phyloP scores from a whole-genome alignment of 2,329 filamentous ascomycete genomes.

The Ophiocordyceps camponoti-saundersi region DNA sequence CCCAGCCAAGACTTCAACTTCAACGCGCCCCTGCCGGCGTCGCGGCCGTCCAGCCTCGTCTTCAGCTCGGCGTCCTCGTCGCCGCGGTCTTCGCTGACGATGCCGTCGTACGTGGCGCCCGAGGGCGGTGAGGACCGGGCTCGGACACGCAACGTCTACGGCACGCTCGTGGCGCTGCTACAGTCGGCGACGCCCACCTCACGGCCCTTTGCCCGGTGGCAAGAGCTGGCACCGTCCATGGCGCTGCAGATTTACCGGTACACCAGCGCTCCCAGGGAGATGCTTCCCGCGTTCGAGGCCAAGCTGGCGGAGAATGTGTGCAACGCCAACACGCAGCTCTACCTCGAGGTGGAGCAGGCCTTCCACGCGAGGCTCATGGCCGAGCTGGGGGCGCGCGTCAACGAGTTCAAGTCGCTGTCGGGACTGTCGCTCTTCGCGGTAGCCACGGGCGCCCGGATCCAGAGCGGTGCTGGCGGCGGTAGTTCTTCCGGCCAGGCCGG shows the following conservation, averaged over 20 bases:
- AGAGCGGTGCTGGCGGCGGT: constrained; percentile 13
- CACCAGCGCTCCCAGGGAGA: constrained; percentile 30
- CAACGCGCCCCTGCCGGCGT: constrained; percentile 23
- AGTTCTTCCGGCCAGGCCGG: constrained; percentile 5
- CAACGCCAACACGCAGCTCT: constrained; percentile 24
- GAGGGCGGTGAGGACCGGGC: constrained; percentile 22
- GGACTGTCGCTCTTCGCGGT: constrained; percentile 36
- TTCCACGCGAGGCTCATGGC: constrained; percentile 31
- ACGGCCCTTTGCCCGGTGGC: constrained; percentile 30
- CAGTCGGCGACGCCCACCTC: constrained; percentile 29
- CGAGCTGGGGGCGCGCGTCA: constrained; percentile 31
- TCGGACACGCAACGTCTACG: constrained; percentile 31
- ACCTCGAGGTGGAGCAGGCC: constrained; percentile 28
- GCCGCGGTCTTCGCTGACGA: constrained; percentile 27
- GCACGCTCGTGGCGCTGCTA: constrained; percentile 35
- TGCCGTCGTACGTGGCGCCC: constrained; percentile 19
- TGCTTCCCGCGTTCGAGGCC: constrained; percentile 30
- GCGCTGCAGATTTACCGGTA: constrained; percentile 43
- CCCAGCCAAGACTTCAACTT: constrained; percentile 26
- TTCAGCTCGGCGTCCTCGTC: constrained; percentile 31
- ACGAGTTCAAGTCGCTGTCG: constrained; percentile 33
- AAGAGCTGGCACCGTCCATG: constrained; percentile 32
- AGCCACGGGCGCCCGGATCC: constrained; percentile 32
- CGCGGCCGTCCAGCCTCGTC: constrained; percentile 33
- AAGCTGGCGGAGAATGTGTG: constrained; percentile 27